Evolutionary conservation across 345 rosid species (phyloP), one percentile per base, ranked within the genome.

Genomic region (Zanthoxylum bungeanum): DNA sequence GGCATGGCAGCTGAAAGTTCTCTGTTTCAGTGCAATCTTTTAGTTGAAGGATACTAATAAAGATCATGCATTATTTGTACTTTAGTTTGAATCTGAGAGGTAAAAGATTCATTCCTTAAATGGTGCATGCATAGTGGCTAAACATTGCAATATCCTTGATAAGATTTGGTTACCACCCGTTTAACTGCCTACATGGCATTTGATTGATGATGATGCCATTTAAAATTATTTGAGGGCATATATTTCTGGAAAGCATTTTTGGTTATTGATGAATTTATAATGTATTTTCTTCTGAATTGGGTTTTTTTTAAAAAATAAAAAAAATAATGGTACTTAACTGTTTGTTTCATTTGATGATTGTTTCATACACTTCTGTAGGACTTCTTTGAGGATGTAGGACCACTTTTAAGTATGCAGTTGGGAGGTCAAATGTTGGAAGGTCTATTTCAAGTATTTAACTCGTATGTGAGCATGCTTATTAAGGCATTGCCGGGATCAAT

Each of bases 351-450:
- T 52, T 49, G 51, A 62, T 58, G n/a, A 60, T 8, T 58, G 24
- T 64, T 30, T 74, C 50, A 56, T 68, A 67, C 58, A 46, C 76
- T 76, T 21, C 68, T 75, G 67, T 75, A 96, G 99, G 98, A 96
- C 66, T 96, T 96, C 83, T 93, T 91, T 83, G 98, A 96, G 87
- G 99, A 96, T 55, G 99, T 93, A 30, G 98, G 97, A 63, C 98
- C 99, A 24, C 90, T 96, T 53, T 80, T 93, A 76, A 93, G 98
- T 67, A 96, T 96, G 99, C 98, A 95, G 80, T 76, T 96, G 87
- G 98, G 98, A 74, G 91, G 93, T 75, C 88, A 93, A 80, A 88
- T 92, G 25, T 79, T 96, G 67, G 99, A 96, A 83, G 96, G 97
- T 74, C 81, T 93, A 76, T 96, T 91, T 78, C 92, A 91, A 77